Base-by-base conservation (phyloP, 177 flowering plant genomes). In the Vitis hybrid region DNA sequence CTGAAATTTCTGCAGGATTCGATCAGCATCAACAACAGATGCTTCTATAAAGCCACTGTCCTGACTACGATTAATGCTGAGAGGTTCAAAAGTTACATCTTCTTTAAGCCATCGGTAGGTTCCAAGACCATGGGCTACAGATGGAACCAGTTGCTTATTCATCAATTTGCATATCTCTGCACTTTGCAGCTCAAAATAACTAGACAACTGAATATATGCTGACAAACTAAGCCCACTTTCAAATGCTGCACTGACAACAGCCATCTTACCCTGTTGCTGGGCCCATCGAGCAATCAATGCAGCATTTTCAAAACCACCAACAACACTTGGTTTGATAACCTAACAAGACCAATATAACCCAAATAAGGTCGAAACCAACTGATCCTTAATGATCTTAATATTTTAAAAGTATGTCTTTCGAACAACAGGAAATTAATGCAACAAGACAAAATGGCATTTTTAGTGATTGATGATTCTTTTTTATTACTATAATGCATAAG, bases 231-330 rank as follows among this genome's bases (percentile, higher is more conserved):
- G 73, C 59, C 92, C 75, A 77, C 93, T 93, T 79, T 95, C 99
- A 81, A 85, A 95, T 66, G 97, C 86, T 74, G 93, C 76, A 81
- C 99, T 95, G 62, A 95, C 69, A 70, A 95, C 87, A 74, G 92
- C 90, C 89, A 89, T 82, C 75, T 95, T 93, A 45, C 87, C 91
- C 60, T 83, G 84, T 62, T 76, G 81, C 30, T 93, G 97, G 64
- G 98, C 97, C 99, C 98, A 93, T 69, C 78, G 66, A 66, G 98
- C 97, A 73, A 91, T 79, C 62, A 84, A 10, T 57, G 86, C 85
- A 65, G 99, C 87, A 70, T 84, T 90, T 82, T 95, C 99, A 74
- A 95, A 89, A 52, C 99, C 99, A 19, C 98, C 99, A 70, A 95
- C 78, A 56, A 88, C 86, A 78, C 93, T 88, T 73, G 99, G 99